phyloP scores from a whole-genome alignment of 2,329 filamentous ascomycete species.

The Botryotinia calthae region DNA sequence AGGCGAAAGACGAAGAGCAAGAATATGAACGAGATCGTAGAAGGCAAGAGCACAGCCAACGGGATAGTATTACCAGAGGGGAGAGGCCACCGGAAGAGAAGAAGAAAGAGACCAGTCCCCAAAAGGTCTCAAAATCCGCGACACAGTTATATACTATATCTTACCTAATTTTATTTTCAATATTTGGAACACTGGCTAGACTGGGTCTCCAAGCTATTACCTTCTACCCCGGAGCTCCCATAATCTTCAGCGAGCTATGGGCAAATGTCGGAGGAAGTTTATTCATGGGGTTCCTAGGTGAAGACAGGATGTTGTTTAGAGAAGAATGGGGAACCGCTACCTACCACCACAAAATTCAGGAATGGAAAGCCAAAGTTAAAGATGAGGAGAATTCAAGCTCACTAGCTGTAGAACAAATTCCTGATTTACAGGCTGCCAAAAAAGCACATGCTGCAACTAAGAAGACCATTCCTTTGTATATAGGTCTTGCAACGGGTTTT shows the following conservation, averaged over 20 bases:
- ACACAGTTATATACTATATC: constrained; percentile 70
- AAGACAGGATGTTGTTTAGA: constrained; percentile 74
- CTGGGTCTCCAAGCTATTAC: constrained; percentile 78
- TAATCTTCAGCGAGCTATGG: constrained; percentile 77
- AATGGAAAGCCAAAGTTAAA: constrained; percentile 38
- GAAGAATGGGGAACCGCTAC: constrained; percentile 58
- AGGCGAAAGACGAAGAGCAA: constrained; percentile 30
- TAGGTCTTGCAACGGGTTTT: constrained; percentile 82
- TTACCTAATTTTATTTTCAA: constrained; percentile 80
- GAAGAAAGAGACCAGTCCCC: constrained; percentile 18
- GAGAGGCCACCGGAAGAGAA: constrained; percentile 21
- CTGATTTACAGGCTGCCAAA: constrained; percentile 47
- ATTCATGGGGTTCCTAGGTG: constrained; percentile 79
- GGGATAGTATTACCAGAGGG: constrained; percentile 13
- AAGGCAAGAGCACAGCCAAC: constrained; percentile 14
- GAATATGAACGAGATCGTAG: constrained; percentile 25
- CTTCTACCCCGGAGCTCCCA: constrained; percentile 72
- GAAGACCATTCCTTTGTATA: constrained; percentile 84
- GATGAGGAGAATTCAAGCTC: constrained; percentile 42
- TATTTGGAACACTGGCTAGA: constrained; percentile 79
- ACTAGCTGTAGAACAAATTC: constrained; percentile 16
- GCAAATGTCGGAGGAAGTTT: constrained; percentile 81
- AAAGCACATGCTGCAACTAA: constrained; percentile 64
- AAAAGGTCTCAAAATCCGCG: constrained; percentile 47
- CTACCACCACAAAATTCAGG: constrained; percentile 41